A percentile compares a stretch with the other conserved stretches of the same genome.
phyloP scores from a whole-genome alignment of 768 basidiomycete species.

The Kwoniella mangroviensis region DNA sequence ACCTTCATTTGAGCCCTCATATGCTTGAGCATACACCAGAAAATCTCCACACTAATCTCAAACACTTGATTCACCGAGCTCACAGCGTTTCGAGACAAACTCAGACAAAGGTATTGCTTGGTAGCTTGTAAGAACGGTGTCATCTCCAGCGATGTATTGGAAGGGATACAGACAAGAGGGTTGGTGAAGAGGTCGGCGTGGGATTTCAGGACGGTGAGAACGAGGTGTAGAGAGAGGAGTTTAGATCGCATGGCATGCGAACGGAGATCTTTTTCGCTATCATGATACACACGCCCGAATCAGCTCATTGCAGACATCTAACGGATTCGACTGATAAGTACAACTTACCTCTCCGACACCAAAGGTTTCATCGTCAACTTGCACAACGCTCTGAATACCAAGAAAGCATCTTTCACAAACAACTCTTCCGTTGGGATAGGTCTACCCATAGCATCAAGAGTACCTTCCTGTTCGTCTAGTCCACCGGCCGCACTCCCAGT shows the following conservation, averaged over 20 bases:
- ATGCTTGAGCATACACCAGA: constrained; percentile 92
- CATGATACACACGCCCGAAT: too few species aligned
- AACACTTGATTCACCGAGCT: constrained; percentile 95
- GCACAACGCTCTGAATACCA: constrained; percentile 95
- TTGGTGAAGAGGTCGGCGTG: constrained; percentile 90
- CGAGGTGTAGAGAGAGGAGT: constrained; percentile 87
- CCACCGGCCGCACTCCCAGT: constrained; percentile 12
- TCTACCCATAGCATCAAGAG: constrained; percentile 52
- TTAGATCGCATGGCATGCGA: constrained; percentile 98
- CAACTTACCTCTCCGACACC: constrained; percentile 80
- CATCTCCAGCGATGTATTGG: constrained; percentile 82
- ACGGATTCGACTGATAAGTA: neutral
- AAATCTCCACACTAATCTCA: constrained; percentile 96
- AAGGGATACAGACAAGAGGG: constrained; percentile 85
- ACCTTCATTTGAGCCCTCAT: constrained; percentile 97
- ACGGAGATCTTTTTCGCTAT: constrained; percentile 89
- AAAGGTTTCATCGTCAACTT: constrained; percentile 98
- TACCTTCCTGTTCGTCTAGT: constrained; percentile 40
- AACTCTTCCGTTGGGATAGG: constrained; percentile 79
- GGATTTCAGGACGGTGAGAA: constrained; percentile 86
- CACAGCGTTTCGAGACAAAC: constrained; percentile 91
- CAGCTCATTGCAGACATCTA: too few species aligned
- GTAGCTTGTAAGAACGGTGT: constrained; percentile 90
- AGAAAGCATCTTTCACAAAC: constrained; percentile 95
- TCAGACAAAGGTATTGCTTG: constrained; percentile 93